Conservation (phyloP, 352 stramenopile species). For the Pythium sp. region DNA sequence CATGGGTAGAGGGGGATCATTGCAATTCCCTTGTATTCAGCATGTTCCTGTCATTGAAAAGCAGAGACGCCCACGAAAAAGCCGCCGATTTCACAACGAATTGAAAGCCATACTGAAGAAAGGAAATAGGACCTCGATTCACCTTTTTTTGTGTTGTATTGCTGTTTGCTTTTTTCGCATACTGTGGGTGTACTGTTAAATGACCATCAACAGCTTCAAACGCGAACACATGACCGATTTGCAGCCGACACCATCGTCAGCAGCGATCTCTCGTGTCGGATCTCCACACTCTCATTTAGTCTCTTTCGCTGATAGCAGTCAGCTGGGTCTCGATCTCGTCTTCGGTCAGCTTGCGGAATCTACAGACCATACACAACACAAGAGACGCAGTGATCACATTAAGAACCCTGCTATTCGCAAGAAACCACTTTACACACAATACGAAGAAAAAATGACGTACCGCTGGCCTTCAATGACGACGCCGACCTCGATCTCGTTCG, state of each 20-base stretch:
- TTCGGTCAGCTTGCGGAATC: slow-evolving; percentile 93
- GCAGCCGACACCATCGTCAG: background rate
- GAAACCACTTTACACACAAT: slow-evolving; percentile 2
- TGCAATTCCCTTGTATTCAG: too few relatives aligned
- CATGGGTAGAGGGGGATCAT: too few relatives aligned
- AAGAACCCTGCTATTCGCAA: slow-evolving; percentile 20
- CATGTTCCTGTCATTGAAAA: too few relatives aligned
- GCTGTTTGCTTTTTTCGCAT: too few relatives aligned
- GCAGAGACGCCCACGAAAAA: too few relatives aligned
- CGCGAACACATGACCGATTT: background rate
- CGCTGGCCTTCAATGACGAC: slow-evolving; percentile 61
- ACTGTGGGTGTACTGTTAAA: too few relatives aligned
- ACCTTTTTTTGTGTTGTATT: too few relatives aligned
- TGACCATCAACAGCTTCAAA: too few relatives aligned
- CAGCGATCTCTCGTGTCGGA: background rate
- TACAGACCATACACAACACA: slow-evolving; percentile 23
- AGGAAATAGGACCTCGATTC: too few relatives aligned
- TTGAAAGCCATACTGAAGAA: too few relatives aligned
- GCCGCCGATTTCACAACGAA: too few relatives aligned
- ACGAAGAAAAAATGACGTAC: slow-evolving; percentile 36
- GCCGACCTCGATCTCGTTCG: slow-evolving; percentile 94
- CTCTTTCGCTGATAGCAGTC: slow-evolving; percentile 96
- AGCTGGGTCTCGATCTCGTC: slow-evolving; percentile 97
- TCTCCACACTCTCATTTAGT: slow-evolving; percentile 38
- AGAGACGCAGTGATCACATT: slow-evolving; percentile 12